phyloP scores from a whole-genome alignment of 2,329 filamentous ascomycete genomes.

The Penicillium sp. region DNA sequence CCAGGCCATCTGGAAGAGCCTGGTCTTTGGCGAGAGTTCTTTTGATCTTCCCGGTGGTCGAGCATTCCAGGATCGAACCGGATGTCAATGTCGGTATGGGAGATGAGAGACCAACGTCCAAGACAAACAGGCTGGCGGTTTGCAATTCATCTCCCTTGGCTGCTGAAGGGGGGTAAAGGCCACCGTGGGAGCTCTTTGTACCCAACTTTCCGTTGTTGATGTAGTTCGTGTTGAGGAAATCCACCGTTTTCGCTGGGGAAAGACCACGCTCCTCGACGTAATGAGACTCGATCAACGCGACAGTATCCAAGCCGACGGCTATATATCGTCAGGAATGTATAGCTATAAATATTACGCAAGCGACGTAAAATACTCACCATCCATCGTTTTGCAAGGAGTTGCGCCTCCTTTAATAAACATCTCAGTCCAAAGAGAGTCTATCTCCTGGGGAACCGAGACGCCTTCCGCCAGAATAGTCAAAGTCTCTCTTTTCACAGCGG shows the following conservation, averaged over 20 bases:
- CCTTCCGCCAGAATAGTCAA: constrained; percentile 49
- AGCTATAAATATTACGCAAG: neutral
- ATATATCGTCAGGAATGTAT: neutral
- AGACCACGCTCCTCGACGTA: constrained; percentile 50
- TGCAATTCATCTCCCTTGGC: too few species aligned
- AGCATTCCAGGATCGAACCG: constrained; percentile 19
- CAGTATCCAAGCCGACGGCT: constrained; percentile 50
- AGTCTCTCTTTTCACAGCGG: constrained; percentile 52
- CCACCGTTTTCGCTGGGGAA: constrained; percentile 36
- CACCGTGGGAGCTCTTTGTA: constrained; percentile 40
- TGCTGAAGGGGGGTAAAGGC: constrained; percentile 33
- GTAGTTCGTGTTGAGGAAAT: constrained; percentile 46
- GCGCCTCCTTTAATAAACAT: constrained; percentile 31
- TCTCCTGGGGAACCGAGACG: constrained; percentile 46
- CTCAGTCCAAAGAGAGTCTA: constrained; percentile 47
- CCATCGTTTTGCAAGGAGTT: constrained; percentile 45
- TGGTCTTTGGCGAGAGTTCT: constrained; percentile 13
- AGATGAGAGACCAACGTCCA: constrained; percentile 24
- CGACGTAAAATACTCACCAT: constrained; percentile 24
- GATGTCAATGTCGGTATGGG: constrained; percentile 7
- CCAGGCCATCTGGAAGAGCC: constrained; percentile 45
- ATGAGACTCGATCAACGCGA: constrained; percentile 51
- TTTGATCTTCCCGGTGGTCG: constrained; percentile 4
- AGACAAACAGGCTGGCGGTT: constrained; percentile 5
- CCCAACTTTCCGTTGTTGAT: constrained; percentile 48